A percentile compares a stretch with the other conserved stretches of the same genome.
These are phyloP conservation scores for Oligophagozyma castellii DNA, from an alignment of 1,139 yeast genomes.

Conservation along the genomic window DNA sequence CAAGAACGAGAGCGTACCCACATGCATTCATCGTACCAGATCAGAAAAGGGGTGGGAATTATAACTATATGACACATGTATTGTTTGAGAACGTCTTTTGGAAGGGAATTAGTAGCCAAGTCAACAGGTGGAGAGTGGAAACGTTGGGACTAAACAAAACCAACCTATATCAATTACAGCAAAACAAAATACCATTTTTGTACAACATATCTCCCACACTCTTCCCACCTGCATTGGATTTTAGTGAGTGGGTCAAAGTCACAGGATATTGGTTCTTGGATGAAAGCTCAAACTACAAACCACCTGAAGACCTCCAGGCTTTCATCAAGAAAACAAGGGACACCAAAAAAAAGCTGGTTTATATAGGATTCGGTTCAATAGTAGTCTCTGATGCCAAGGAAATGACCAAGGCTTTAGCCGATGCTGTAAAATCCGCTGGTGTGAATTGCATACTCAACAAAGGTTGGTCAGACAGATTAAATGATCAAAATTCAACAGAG, in stretches of 20 bases:
- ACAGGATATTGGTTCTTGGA: constrained; percentile 94
- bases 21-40: constrained; percentile 95
- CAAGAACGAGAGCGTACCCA: constrained; percentile 86
- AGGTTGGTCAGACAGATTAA: constrained; percentile 84
- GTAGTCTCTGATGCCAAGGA: constrained; percentile 74
- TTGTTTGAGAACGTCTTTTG: constrained; percentile 86
- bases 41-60: constrained; percentile 82
- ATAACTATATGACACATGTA: constrained; percentile 82
- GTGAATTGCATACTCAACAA: constrained; percentile 80
- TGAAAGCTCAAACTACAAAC: constrained; percentile 47
- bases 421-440: constrained; percentile 65
- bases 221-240: constrained; percentile 86
- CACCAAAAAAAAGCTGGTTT: constrained; percentile 58
- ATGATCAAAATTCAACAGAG: constrained; percentile 24
- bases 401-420: constrained; percentile 63
- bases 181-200: constrained; percentile 70
- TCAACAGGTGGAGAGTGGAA: constrained; percentile 74
- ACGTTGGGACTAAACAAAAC: constrained; percentile 55
- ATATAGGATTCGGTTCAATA: constrained; percentile 92
- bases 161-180: constrained; percentile 55
- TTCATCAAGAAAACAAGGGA: constrained; percentile 53
- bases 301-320: constrained; percentile 43
- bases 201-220: constrained; percentile 81
- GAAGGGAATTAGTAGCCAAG: constrained; percentile 85
- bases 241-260: constrained; percentile 85